phyloP scores from a whole-genome alignment of 495 filamentous ascomycete genomes.

The Daldinia decipiens region DNA sequence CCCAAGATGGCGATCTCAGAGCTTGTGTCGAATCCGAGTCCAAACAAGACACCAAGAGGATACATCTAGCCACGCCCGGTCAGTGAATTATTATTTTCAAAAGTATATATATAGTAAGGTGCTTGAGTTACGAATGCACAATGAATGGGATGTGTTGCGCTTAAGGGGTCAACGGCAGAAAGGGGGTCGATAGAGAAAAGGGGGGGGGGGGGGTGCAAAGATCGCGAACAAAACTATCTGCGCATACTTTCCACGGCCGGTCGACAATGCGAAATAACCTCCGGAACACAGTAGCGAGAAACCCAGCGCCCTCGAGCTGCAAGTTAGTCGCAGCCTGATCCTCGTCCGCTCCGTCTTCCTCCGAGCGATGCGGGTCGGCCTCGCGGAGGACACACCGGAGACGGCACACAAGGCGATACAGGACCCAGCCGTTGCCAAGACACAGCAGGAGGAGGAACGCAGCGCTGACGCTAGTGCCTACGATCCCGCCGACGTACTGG shows the following conservation, averaged over 20 bases:
- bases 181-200: not conserved
- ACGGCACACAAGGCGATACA: conserved; percentile 76
- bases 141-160: too few relatives aligned
- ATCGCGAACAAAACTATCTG: not conserved
- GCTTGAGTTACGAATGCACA: too few relatives aligned
- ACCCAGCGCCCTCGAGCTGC: conserved; percentile 79
- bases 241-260: conserved; percentile 79
- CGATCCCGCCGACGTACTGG: conserved; percentile 83
- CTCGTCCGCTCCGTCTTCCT: conserved; percentile 36
- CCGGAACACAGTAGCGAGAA: conserved; percentile 75
- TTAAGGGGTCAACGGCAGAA: too few relatives aligned
- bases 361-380: conserved; percentile 27
- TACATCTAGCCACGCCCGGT: conserved; percentile 68
- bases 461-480: conserved; percentile 85
- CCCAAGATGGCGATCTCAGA: conserved; percentile 93
- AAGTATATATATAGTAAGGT: not conserved
- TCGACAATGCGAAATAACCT: conserved; percentile 86
- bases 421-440: conserved; percentile 84
- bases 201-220: not conserved
- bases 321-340: conserved; percentile 67
- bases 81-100: not conserved
- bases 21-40: conserved; percentile 94
- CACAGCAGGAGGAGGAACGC: conserved; percentile 84
- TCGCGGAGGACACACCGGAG: conserved; percentile 67
- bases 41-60: conserved; percentile 88